phyloP scores from a whole-genome alignment of 306 rosid species.

The Cicer pinnatifidum region DNA sequence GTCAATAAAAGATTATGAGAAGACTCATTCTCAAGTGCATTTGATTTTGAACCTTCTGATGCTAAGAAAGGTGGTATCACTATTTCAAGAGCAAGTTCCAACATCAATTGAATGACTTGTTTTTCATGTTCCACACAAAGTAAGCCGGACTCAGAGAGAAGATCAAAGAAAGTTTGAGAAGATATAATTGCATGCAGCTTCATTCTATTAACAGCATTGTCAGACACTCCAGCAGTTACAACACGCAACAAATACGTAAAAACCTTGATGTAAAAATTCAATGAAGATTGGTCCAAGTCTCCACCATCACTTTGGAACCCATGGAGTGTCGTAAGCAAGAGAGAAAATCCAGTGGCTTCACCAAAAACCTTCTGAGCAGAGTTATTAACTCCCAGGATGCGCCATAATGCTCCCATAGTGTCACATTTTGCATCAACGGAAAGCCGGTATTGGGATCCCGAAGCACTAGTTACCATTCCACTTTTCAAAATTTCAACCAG shows the following conservation, averaged over 20 bases:
- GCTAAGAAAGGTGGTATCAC: constrained; percentile 79
- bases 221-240: constrained; percentile 82
- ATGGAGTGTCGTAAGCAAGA: constrained; percentile 92
- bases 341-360: constrained; percentile 97
- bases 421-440: constrained; percentile 91
- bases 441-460: constrained; percentile 84
- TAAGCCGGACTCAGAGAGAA: constrained; percentile 89
- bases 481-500: constrained; percentile 92
- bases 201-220: constrained; percentile 77
- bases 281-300: constrained; percentile 59
- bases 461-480: constrained; percentile 88
- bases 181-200: constrained; percentile 78
- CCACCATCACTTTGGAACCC: constrained; percentile 84
- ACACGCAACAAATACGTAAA: constrained; percentile 76
- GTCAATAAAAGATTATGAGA: constrained; percentile 61
- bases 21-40: constrained; percentile 56
- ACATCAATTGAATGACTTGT: constrained; percentile 89
- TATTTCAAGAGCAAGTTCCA: constrained; percentile 93
- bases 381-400: constrained; percentile 79
- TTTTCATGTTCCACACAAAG: constrained; percentile 86
- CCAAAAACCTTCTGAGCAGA: constrained; percentile 89
- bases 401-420: constrained; percentile 90
- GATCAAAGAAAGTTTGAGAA: constrained; percentile 92
- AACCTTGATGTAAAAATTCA: constrained; percentile 64
- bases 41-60: constrained; percentile 62